Evolutionary conservation across 371 early-diverging fungal species (phyloP).

Genomic region (Chytridium lagenaria): DNA sequence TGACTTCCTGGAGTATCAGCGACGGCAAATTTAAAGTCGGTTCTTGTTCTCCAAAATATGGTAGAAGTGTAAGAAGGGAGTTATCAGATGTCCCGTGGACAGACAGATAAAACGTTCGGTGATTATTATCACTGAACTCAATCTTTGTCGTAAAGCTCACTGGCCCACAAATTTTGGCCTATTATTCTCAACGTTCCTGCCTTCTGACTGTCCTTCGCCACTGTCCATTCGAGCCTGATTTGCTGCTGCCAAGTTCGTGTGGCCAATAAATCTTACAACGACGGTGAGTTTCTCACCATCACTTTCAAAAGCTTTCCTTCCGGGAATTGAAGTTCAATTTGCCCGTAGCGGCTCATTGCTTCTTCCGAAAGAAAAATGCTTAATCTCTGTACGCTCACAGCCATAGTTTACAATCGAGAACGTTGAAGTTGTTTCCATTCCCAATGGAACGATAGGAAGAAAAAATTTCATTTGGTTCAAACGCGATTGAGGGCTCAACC

Average conservation of each 20-base stretch:
- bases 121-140: slow-evolving; percentile 43
- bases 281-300: slow-evolving; percentile 54
- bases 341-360: slow-evolving; percentile 19
- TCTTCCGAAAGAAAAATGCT: slow-evolving; percentile 35
- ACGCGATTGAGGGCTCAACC: slow-evolving; percentile 54
- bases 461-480: slow-evolving; percentile 56
- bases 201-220: not conserved
- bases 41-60: slow-evolving; percentile 31
- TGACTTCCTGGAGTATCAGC: slow-evolving; percentile 9
- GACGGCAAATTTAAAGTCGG: slow-evolving; percentile 3
- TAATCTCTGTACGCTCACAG: slow-evolving; percentile 55
- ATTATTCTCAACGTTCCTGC: not conserved
- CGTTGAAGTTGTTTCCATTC: slow-evolving; percentile 35
- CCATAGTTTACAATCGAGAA: slow-evolving; percentile 56
- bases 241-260: not conserved
- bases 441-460: slow-evolving; percentile 49
- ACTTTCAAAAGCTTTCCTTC: slow-evolving; percentile 54
- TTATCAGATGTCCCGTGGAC: slow-evolving; percentile 50
- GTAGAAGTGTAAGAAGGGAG: slow-evolving; percentile 41
- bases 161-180: slow-evolving; percentile 31
- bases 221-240: not conserved
- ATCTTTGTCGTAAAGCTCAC: slow-evolving; percentile 52
- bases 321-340: slow-evolving; percentile 51
- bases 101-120: slow-evolving; percentile 46
- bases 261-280: slow-evolving; percentile 36